Evolutionary conservation across 148 eudicot genomes (phyloP).

Genomic region (Fagopyrum tataricum): DNA sequence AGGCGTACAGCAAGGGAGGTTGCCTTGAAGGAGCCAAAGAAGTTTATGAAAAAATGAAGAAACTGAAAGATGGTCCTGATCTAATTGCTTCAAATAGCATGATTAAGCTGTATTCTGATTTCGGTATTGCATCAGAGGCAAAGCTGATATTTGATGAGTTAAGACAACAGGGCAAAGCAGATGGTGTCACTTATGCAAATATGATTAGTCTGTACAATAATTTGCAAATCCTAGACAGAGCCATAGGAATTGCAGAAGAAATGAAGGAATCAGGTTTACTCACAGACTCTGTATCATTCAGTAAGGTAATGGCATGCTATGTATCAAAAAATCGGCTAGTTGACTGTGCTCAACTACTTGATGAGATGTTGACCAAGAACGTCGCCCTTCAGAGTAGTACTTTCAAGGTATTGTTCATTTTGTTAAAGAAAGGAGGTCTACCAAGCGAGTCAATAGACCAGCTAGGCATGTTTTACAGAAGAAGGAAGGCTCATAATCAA

Average conservation of each 20-base stretch:
- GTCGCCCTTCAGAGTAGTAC: slow-evolving; percentile 43
- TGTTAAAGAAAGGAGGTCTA: slow-evolving; percentile 60
- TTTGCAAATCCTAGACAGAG: slow-evolving; percentile 82
- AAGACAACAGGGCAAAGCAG: slow-evolving; percentile 43
- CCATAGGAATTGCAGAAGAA: slow-evolving; percentile 62
- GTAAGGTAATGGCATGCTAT: slow-evolving; percentile 74
- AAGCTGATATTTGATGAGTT: slow-evolving; percentile 44
- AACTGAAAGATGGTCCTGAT: slow-evolving; percentile 67
- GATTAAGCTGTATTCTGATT: slow-evolving; percentile 67
- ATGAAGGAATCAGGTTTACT: slow-evolving; percentile 61
- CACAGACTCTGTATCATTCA: slow-evolving; percentile 40
- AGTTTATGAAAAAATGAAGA: slow-evolving; percentile 50
- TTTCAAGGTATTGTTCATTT: slow-evolving; percentile 58
- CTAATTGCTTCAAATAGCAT: slow-evolving; percentile 71
- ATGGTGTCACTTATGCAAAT: slow-evolving; percentile 62
- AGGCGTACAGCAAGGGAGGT: slow-evolving; percentile 65
- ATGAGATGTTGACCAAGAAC: slow-evolving; percentile 47
- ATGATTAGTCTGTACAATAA: slow-evolving; percentile 73
- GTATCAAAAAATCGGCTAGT: slow-evolving; percentile 53
- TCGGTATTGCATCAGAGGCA: slow-evolving; percentile 79
- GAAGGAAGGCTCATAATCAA: slow-evolving; percentile 47
- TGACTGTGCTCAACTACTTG: slow-evolving; percentile 51
- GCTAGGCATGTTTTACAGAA: slow-evolving; percentile 45
- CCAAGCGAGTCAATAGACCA: slow-evolving; percentile 52
- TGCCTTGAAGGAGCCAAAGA: slow-evolving; percentile 53